Conservation (phyloP, 495 filamentous ascomycete genomes). For the Hypoxylon cercidicola region DNA sequence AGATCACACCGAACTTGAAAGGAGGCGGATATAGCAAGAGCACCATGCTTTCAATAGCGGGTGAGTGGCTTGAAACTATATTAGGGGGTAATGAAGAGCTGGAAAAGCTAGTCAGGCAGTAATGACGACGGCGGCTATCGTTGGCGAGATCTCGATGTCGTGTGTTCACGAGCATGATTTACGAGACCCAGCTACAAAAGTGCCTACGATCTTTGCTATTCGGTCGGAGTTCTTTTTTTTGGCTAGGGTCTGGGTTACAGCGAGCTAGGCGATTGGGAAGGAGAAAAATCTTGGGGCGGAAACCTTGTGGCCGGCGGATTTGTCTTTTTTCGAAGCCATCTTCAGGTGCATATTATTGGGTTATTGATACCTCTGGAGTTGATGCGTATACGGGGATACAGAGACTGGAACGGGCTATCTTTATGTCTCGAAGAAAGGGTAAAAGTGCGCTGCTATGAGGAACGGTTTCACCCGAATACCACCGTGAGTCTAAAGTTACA, state of each 20-base stretch:
- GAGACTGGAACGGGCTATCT: constrained; percentile 31
- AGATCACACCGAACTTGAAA: constrained; percentile 75
- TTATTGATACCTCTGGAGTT: constrained; percentile 43
- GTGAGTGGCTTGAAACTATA: constrained; percentile 78
- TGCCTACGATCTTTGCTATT: constrained; percentile 26
- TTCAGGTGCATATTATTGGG: constrained; percentile 28
- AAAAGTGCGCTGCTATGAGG: constrained; percentile 1
- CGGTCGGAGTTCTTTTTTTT: constrained; percentile 31
- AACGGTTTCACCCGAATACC: no score
- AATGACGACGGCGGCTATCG: constrained; percentile 44
- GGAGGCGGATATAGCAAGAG: constrained; percentile 82
- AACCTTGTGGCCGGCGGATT: constrained; percentile 12
- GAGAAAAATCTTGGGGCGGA: constrained; percentile 18
- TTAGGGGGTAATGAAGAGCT: constrained; percentile 71
- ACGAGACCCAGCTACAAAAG: constrained; percentile 1
- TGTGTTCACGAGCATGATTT: constrained; percentile 13
- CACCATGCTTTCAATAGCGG: constrained; percentile 74
- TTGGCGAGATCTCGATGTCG: constrained; percentile 32
- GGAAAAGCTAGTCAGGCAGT: constrained; percentile 18
- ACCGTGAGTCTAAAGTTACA: neutral
- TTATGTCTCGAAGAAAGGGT: constrained; percentile 9
- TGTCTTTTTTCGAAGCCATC: constrained; percentile 10
- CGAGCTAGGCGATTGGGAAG: constrained; percentile 21
- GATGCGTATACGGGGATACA: constrained; percentile 21
- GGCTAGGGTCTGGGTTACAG: constrained; percentile 31